Evolutionary conservation across 352 stramenopile species (phyloP).

Genomic region (Globisporangium irregulare): DNA sequence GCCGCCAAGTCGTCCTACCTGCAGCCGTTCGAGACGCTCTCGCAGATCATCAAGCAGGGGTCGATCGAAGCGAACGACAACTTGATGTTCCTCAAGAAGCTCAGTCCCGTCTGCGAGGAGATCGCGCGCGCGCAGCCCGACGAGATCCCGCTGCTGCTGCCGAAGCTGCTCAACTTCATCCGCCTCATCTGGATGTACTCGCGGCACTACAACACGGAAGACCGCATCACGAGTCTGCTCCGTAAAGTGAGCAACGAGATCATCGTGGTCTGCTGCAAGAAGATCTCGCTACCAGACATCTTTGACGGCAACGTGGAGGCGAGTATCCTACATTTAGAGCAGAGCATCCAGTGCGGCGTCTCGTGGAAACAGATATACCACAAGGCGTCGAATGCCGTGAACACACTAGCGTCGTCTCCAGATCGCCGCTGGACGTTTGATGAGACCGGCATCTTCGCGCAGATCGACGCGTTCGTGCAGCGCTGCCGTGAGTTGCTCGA

Average conservation of each 20-base stretch:
- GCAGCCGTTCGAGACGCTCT: constrained; percentile 90
- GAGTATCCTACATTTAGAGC: constrained; percentile 86
- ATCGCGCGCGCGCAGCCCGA: constrained; percentile 79
- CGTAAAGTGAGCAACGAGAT: constrained; percentile 96
- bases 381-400: constrained; percentile 57
- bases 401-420: constrained; percentile 37
- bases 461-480: constrained; percentile 96
- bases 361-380: constrained; percentile 92
- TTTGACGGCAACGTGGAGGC: constrained; percentile 92
- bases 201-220: constrained; percentile 93
- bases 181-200: constrained; percentile 94
- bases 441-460: constrained; percentile 93
- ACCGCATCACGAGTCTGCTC: constrained; percentile 90
- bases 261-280: constrained; percentile 87
- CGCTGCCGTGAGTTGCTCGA: constrained; percentile 93
- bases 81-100: constrained; percentile 91
- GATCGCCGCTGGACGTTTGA: constrained; percentile 90
- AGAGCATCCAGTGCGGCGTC: constrained; percentile 91
- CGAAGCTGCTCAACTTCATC: constrained; percentile 92
- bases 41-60: constrained; percentile 91
- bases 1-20: constrained; percentile 93
- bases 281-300: constrained; percentile 88
- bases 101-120: constrained; percentile 89
- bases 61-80: constrained; percentile 94
- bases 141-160: constrained; percentile 90